Percentiles rank a stretch among this genome's conserved stretches.
phyloP scores from a whole-genome alignment of 108 stramenopile genomes.

The Parietichytrium sp. region DNA sequence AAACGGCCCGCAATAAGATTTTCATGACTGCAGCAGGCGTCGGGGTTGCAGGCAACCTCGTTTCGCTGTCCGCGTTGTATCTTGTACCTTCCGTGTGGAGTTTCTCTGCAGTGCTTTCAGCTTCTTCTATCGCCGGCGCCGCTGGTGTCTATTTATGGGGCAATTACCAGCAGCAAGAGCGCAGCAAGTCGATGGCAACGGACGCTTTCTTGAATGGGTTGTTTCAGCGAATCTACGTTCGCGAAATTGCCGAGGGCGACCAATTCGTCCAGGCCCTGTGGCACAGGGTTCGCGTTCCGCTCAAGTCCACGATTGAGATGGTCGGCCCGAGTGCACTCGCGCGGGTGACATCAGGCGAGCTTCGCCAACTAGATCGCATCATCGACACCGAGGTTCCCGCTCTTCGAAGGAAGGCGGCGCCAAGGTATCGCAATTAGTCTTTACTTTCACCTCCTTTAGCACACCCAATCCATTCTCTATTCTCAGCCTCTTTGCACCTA shows the following conservation, averaged over 20 bases:
- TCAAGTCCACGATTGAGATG: not conserved
- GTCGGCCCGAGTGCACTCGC: not conserved
- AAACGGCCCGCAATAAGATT: not conserved
- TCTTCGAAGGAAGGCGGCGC: slow-evolving; percentile 43
- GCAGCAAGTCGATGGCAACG: not conserved
- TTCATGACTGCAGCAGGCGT: not conserved
- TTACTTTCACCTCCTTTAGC: no score
- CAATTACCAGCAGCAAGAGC: not conserved
- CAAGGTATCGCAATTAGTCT: no score
- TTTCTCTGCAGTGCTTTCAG: not conserved
- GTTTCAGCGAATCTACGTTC: slow-evolving; percentile 26
- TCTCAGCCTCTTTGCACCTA: no score
- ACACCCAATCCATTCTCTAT: no score
- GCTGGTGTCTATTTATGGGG: slow-evolving; percentile 16
- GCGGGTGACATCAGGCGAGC: not conserved
- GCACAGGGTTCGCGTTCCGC: slow-evolving; percentile 42
- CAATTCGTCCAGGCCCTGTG: slow-evolving; percentile 40
- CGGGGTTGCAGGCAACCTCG: not conserved
- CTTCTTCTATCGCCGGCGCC: not conserved
- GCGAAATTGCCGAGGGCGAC: slow-evolving; percentile 39
- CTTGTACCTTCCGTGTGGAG: not conserved
- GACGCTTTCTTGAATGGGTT: slow-evolving; percentile 19
- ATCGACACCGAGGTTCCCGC: slow-evolving; percentile 25
- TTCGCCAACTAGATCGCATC: not conserved
- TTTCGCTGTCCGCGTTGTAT: slow-evolving; percentile 13